Percentiles rank a stretch among this genome's conserved stretches.
phyloP scores from a whole-genome alignment of 2,329 filamentous ascomycete species.

The Periconia sp. region DNA sequence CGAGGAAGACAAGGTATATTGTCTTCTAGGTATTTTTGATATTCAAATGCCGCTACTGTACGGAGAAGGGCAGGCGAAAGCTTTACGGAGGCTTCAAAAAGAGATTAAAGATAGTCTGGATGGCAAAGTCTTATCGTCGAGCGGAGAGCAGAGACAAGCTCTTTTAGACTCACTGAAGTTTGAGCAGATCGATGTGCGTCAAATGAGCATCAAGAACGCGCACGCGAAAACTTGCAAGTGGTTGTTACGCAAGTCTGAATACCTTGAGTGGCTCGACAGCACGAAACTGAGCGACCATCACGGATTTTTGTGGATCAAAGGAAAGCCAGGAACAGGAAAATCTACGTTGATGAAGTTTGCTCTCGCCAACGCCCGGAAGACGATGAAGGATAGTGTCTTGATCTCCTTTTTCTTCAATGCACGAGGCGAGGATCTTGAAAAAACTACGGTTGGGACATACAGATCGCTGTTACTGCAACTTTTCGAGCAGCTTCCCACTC shows the following conservation, averaged over 20 bases:
- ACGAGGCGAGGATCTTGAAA: slow-evolving; percentile 13
- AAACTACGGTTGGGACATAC: slow-evolving; percentile 15
- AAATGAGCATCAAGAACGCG: slow-evolving; percentile 36
- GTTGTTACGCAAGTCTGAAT: slow-evolving; percentile 38
- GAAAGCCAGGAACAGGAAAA: slow-evolving; percentile 22
- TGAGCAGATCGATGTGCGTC: slow-evolving; percentile 40
- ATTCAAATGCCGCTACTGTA: too few species aligned
- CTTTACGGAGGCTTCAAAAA: too few species aligned
- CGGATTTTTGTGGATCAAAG: slow-evolving; percentile 51
- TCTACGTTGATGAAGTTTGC: slow-evolving; percentile 47
- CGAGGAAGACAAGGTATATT: too few species aligned
- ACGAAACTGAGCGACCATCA: slow-evolving; percentile 25
- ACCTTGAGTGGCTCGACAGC: slow-evolving; percentile 41
- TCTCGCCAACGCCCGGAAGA: slow-evolving; percentile 8
- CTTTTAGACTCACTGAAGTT: slow-evolving; percentile 39
- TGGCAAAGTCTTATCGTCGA: too few species aligned
- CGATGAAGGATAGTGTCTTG: slow-evolving; percentile 1
- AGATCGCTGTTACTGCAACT: slow-evolving; percentile 20
- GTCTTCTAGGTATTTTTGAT: too few species aligned
- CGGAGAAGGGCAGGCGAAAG: too few species aligned
- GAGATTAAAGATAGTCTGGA: too few species aligned
- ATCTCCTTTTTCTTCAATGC: slow-evolving; percentile 21
- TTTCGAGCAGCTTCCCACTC: slow-evolving; percentile 7
- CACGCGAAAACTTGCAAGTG: slow-evolving; percentile 44
- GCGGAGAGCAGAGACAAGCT: background rate